A percentile compares a stretch with the other conserved stretches of the same genome.
Conservation (phyloP, 2,329 filamentous ascomycete species). For the Xylariaceae sp. region DNA sequence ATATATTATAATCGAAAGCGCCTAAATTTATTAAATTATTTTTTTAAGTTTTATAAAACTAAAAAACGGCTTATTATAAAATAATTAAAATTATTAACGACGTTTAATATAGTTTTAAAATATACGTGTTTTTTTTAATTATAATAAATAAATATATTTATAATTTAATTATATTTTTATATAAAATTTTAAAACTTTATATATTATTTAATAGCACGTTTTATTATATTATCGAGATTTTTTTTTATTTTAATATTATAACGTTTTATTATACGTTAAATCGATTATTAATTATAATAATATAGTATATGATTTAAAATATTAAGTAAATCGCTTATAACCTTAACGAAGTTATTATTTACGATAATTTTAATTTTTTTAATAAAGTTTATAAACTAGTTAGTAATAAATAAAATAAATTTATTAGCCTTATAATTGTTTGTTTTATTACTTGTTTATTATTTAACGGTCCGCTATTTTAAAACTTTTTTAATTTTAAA, state of each 20-base stretch:
- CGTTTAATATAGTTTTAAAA: not conserved
- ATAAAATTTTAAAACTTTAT: not conserved
- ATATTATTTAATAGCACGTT: not conserved
- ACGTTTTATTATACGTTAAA: no score
- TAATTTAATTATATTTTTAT: not conserved
- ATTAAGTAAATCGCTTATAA: not conserved
- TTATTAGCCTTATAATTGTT: not conserved
- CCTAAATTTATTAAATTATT: no score
- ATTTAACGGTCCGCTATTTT: no score
- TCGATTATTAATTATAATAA: no score
- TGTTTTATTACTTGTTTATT: not conserved
- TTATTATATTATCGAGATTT: not conserved
- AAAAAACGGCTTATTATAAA: not conserved
- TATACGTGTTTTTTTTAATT: not conserved
- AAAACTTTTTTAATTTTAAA: no score
- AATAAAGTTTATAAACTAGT: not conserved
- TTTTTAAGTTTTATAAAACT: no score
- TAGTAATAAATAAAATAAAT: not conserved
- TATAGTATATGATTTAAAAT: not conserved
- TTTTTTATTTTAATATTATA: no score
- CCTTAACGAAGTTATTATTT: not conserved
- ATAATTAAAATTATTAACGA: slow-evolving; percentile 2
- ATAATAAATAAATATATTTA: not conserved
- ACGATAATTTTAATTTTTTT: not conserved
- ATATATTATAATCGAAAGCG: no score